Base-by-base conservation (phyloP, 306 rosid species). In the Trifolium subterraneum region DNA sequence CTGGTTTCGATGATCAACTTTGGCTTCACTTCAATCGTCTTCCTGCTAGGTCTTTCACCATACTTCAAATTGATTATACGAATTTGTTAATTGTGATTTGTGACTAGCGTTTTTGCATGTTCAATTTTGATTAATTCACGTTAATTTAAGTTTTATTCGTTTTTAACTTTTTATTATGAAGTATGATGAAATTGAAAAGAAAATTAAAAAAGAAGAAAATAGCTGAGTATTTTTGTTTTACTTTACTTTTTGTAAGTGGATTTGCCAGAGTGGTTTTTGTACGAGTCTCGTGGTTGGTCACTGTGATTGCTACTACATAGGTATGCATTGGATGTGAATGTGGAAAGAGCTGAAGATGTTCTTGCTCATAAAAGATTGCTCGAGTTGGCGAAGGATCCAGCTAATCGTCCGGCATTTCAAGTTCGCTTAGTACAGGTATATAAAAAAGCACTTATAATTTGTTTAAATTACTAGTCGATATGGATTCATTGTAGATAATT, bases 11-110 rank as follows among this genome's bases (percentile, higher is more conserved):
- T 64, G 92, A 90, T 78, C 92, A 87, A 76, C 92, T 92, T 0
- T 95, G 98, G 97, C 93, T 92, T 64, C 99, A 95, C 79, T 95
- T 95, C 87, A 88, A 88, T 78, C 99, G 99, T 56, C 90, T 95
- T 27, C 96, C 99, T 68, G 88, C 98, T 67, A 81, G 98, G 99
- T 95, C 70, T 63, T 42, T 78, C 55, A 27, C 44, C 3, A 6
- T 29, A 29, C 33, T 29, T 29, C 33, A 22, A 22, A 22, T 22
- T 22, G 25, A 22, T 22, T 10, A 3, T 3, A 41, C 5, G 48
- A 73, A 68, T 62, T 82, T 35, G 4, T 63, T 23, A 23, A 35
- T 82, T 39, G 4, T 55, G 41, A 22, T 27, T 78, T 44, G 6
- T 66, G 33, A 20, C 44, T 36, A 20, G 66, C 11, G 25, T 47